Percentiles rank a stretch among this genome's conserved stretches.
phyloP scores from a whole-genome alignment of 2,329 filamentous ascomycete species.

The Fusarium marasasianum region DNA sequence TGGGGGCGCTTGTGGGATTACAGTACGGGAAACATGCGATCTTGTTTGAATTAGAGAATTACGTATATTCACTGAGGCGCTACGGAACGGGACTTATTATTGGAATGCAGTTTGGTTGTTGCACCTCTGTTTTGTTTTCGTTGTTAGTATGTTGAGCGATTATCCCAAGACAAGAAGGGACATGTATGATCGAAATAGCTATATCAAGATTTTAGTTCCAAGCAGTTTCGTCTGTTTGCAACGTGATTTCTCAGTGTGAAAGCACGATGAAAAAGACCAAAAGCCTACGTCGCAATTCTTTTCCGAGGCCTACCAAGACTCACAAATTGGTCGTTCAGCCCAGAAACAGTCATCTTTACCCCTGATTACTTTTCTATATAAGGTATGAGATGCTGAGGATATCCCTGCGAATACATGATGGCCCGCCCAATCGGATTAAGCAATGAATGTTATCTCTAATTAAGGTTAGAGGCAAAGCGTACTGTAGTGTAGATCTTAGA shows the following conservation, averaged over 20 bases:
- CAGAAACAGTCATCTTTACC: not conserved
- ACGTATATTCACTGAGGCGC: slow-evolving; percentile 34
- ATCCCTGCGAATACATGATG: not conserved
- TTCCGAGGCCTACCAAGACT: not conserved
- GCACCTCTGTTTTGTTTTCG: not conserved
- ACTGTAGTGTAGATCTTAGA: not conserved
- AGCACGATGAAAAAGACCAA: slow-evolving; percentile 20
- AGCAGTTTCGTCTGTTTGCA: slow-evolving; percentile 21
- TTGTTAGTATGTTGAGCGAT: slow-evolving; percentile 8
- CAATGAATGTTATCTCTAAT: not conserved
- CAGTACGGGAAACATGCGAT: slow-evolving; percentile 13
- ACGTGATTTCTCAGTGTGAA: slow-evolving; percentile 21
- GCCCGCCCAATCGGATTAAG: not conserved
- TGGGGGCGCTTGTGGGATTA: slow-evolving; percentile 25
- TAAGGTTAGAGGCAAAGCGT: not conserved
- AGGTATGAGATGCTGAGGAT: not conserved
- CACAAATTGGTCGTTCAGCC: not conserved
- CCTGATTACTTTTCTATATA: not conserved
- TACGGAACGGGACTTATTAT: slow-evolving; percentile 9
- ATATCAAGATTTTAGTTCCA: not conserved
- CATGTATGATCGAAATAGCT: slow-evolving; percentile 30
- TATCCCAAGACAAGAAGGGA: slow-evolving; percentile 12
- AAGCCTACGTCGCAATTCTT: not conserved
- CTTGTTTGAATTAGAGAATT: slow-evolving; percentile 37
- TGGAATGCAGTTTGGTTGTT: slow-evolving; percentile 17